Evolutionary conservation across 2,329 filamentous ascomycete species (phyloP), one percentile per base, ranked within the genome.

Genomic region (Chrysoporthe cubensis): DNA sequence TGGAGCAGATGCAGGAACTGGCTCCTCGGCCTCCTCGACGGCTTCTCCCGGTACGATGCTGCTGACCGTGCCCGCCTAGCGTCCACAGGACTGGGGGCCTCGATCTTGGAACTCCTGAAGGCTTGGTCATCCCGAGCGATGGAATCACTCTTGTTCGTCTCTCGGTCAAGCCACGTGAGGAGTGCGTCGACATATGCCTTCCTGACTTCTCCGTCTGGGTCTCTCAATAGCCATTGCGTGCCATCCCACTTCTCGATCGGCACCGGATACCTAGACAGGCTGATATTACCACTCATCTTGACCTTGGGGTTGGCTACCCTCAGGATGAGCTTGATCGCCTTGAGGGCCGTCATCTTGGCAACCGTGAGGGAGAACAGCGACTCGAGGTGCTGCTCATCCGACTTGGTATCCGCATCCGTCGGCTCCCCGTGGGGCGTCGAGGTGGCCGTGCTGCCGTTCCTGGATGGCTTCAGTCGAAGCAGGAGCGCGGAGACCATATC

Each of bases 401-500:
- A 73, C 5, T 73, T 73, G 1, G 77, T 80, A 14, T 76, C 73
- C 6, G 76, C 67, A 80, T 87, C 75, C 80, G 80, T 71, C 84
- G 88, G 78, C 65, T 88, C 85, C 3, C 78, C 79, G 2, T 78
- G 78, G 0, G 82, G 78, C 0, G 83, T 79, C 0, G 83, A 80
- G 65, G 77, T 82, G 3, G 75, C 69, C 9, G 77, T 77, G 71
- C 81, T 84, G 21, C 77, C 73, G 1, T 80, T 78, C 48, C 79
- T 80, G 1, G 81, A 78, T 3, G 94, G 92, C 78, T 92, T 96
- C 42, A 98, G 84, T 26, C 93, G 90, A 42, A 87, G 81, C 18
- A 98, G 81, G 57, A 98, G 90, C 0, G 93, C 89, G 26, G 89
- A 87, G 63, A 97, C 89, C 93, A 98, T 97, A 78, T 99, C 96